Conservation (phyloP, 1,139 yeast species). For the Protomyces macrosporus region DNA sequence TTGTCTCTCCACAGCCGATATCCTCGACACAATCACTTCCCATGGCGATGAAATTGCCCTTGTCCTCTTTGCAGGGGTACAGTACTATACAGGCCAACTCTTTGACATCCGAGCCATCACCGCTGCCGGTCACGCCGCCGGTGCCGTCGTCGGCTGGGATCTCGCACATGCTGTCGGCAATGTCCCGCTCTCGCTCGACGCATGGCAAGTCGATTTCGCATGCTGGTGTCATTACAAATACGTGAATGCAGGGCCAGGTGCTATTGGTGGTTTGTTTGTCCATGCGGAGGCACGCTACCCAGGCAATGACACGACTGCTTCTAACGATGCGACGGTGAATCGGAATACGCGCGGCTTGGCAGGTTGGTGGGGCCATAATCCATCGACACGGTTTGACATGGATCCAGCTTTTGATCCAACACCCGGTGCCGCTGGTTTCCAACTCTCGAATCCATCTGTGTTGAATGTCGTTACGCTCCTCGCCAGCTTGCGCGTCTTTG, state of each 20-base stretch:
- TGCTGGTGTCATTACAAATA: slow-evolving; percentile 93
- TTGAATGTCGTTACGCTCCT: slow-evolving; percentile 69
- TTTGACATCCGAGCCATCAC: slow-evolving; percentile 73
- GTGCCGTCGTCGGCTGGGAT: slow-evolving; percentile 84
- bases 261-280: slow-evolving; percentile 76
- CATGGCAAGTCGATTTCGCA: slow-evolving; percentile 90
- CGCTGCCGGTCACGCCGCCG: slow-evolving; percentile 48
- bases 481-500: slow-evolving; percentile 60
- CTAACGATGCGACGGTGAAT: slow-evolving; percentile 31
- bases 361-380: slow-evolving; percentile 96
- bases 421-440: slow-evolving; percentile 73
- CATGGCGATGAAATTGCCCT: slow-evolving; percentile 63
- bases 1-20: slow-evolving; percentile 57
- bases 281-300: slow-evolving; percentile 42
- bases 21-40: slow-evolving; percentile 52
- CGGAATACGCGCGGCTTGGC: slow-evolving; percentile 60
- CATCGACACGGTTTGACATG: slow-evolving; percentile 70
- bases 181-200: slow-evolving; percentile 67
- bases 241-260: slow-evolving; percentile 88
- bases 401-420: slow-evolving; percentile 71
- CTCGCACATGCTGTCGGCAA: slow-evolving; percentile 93
- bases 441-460: slow-evolving; percentile 91
- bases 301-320: slow-evolving; percentile 38
- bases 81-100: slow-evolving; percentile 84
- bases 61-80: slow-evolving; percentile 80